Conservation (phyloP, 441 rosid species). For the Isatis lusitanica region DNA sequence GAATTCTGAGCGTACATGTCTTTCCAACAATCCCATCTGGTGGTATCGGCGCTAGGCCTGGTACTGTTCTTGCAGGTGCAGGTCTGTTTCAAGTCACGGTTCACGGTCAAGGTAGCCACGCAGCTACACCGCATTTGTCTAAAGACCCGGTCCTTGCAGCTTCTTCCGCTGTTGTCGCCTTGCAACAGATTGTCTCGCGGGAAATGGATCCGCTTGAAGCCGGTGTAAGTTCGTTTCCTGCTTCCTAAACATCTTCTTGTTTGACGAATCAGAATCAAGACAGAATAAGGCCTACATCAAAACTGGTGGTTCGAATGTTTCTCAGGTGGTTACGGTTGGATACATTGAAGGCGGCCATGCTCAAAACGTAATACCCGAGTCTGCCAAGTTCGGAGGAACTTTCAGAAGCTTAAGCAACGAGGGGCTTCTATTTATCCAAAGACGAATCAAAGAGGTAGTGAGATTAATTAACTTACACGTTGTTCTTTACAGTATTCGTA, state of each 20-base stretch:
- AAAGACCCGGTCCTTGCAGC: conserved; percentile 74
- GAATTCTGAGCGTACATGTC: conserved; percentile 68
- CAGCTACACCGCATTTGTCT: conserved; percentile 54
- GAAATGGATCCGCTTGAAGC: conserved; percentile 80
- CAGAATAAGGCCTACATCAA: background rate
- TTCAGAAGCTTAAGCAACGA: conserved; percentile 54
- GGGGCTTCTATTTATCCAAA: conserved; percentile 47
- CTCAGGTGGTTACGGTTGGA: conserved; percentile 61
- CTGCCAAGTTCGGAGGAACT: conserved; percentile 57
- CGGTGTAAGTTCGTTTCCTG: conserved; percentile 42
- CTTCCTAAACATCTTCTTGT: background rate
- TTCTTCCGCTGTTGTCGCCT: conserved; percentile 61
- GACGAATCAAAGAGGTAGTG: conserved; percentile 59
- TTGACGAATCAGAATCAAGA: background rate
- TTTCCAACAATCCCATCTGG: conserved; percentile 55
- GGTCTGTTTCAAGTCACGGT: conserved; percentile 53
- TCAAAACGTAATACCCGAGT: conserved; percentile 52
- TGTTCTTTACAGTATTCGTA: conserved; percentile 1
- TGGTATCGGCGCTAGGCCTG: conserved; percentile 58
- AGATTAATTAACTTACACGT: background rate
- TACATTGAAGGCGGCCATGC: conserved; percentile 61
- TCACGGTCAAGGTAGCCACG: conserved; percentile 67
- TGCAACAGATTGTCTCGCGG: conserved; percentile 68
- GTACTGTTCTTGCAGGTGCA: conserved; percentile 66
- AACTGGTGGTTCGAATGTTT: background rate